Percentiles rank a stretch among this genome's conserved stretches.
phyloP scores from a whole-genome alignment of 2,329 filamentous ascomycete genomes.

The Aspergillus transmontanensis region DNA sequence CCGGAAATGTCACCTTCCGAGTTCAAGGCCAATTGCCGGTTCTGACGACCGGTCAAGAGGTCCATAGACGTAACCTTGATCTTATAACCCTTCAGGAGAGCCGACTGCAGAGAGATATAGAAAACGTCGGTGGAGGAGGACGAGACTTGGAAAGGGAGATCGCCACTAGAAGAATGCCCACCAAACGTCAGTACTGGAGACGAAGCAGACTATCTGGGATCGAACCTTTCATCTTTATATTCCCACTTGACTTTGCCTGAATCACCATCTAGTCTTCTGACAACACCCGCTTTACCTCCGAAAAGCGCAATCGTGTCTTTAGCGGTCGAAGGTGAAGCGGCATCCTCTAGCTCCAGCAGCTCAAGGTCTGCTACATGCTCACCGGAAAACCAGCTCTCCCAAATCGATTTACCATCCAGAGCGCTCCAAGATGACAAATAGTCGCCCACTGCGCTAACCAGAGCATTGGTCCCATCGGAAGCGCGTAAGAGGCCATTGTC shows the following conservation, averaged over 20 bases:
- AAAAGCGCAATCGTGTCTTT: constrained; percentile 71
- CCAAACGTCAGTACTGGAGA: constrained; percentile 22
- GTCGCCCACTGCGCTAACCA: constrained; percentile 72
- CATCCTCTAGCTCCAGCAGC: constrained; percentile 71
- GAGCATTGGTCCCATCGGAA: constrained; percentile 75
- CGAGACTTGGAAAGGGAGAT: constrained; percentile 74
- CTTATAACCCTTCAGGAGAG: constrained; percentile 67
- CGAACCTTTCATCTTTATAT: constrained; percentile 63
- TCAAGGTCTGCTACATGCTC: constrained; percentile 58
- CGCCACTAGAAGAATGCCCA: constrained; percentile 53
- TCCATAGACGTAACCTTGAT: constrained; percentile 77
- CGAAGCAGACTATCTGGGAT: neutral
- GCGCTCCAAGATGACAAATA: constrained; percentile 82
- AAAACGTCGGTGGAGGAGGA: constrained; percentile 71
- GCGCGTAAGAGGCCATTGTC: constrained; percentile 60
- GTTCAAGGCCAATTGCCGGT: constrained; percentile 70
- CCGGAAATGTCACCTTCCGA: constrained; percentile 70
- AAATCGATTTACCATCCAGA: constrained; percentile 74
- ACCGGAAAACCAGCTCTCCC: constrained; percentile 66
- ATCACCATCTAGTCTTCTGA: constrained; percentile 72
- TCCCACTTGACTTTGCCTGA: constrained; percentile 80
- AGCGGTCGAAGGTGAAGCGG: constrained; percentile 45
- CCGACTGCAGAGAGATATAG: constrained; percentile 73
- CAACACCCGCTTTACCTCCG: constrained; percentile 56
- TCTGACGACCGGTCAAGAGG: constrained; percentile 69